Evolutionary conservation across 2,329 filamentous ascomycete genomes (phyloP), one percentile per base, ranked within the genome.

Genomic region (Fusarium compactum): DNA sequence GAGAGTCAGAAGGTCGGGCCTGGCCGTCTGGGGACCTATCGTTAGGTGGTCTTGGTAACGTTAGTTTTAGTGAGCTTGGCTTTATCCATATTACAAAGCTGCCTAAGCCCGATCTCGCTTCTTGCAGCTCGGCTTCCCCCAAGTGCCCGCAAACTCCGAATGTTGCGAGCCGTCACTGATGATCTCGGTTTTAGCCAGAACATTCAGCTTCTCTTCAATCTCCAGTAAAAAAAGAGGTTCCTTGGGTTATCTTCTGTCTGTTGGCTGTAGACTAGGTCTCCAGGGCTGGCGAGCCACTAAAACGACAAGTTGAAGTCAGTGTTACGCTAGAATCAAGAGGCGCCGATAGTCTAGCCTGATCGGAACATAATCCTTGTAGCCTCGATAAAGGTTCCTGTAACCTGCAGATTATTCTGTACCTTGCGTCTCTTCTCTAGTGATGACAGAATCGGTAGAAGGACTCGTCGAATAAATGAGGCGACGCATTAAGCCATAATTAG

Each of bases 251-350:
- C 47, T 27, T 15, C 30, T n/a, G 14, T 43, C 34, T 45, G n/a
- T 41, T 44, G 18, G 43, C 57, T 40, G 25, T n/a, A 43, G 32
- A 27, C 18, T 20, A 27, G 18, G 29, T 47, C 44, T 47, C 44
- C 44, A 47, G 63, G 58, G 38, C 44, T 45, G 41, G 46, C 46
- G 54, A 58, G 25, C 66, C 66, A 59, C 66, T 69, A 68, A 50
- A 48, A 25, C 30, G 14, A 20, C 29, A 54, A 43, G 63, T 61
- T 70, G 41, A 51, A 61, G 32, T 58, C 47, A 38, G 64, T 58
- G 45, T 38, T 60, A 53, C 68, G 52, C 68, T 70, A 71, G 68
- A 70, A 71, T 55, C 55, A 71, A 53, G 62, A 67, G 68, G 64
- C 68, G 68, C 24, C 38, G 44, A 65, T 65, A 65, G 55, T 45